Evolutionary conservation across 768 basidiomycete species (phyloP), one percentile per base, ranked within the genome.

Genomic region (Amanita fuliginea): DNA sequence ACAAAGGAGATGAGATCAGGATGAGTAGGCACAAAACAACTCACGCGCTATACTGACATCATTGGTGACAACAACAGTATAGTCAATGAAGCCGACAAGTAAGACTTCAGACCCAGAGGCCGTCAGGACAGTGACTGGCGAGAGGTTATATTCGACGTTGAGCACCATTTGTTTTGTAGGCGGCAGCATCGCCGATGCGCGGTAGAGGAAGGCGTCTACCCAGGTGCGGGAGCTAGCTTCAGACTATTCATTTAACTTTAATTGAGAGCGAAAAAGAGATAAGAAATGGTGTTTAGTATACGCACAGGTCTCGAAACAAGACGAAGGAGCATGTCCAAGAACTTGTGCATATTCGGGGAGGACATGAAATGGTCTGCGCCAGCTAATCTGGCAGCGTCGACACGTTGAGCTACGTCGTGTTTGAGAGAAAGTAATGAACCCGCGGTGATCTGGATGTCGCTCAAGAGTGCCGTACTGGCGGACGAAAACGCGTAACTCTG

Each of bases 151-250:
- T 28, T 28, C 28, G 28, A 28, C 28, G 8, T 28, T 28, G 8
- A 28, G 28, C 9, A 28, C 28, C 28, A 28, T 28, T 28, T 28
- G 6, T 28, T 28, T 28, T 8, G 28, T 28, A 28, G 28, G 28
- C 28, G 37, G 37, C 18, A 39, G 37, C 55, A 59, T 57, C 42
- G 55, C 58, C 10, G 58, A 57, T 47, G 47, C 56, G 18, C 56
- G 56, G 45, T 50, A 56, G 43, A 59, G 45, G 51, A 59, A 54
- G 39, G 56, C 49, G 26, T 59, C 56, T 21, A 56, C 51, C 56
- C 58, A 57, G 42, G 53, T 46, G 49, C 58, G 55, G 22, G 51
- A 44, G 43, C 58, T 53, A 46, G 55, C 55, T 51, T 57, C 55
- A 30, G 54, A 54, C 57, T 58, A 44, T 50, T n/a, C 33, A 53